These are phyloP conservation scores for Tolypocladium inflatum DNA, from an alignment of 2,329 filamentous ascomycete species.

Conservation along the genomic window DNA sequence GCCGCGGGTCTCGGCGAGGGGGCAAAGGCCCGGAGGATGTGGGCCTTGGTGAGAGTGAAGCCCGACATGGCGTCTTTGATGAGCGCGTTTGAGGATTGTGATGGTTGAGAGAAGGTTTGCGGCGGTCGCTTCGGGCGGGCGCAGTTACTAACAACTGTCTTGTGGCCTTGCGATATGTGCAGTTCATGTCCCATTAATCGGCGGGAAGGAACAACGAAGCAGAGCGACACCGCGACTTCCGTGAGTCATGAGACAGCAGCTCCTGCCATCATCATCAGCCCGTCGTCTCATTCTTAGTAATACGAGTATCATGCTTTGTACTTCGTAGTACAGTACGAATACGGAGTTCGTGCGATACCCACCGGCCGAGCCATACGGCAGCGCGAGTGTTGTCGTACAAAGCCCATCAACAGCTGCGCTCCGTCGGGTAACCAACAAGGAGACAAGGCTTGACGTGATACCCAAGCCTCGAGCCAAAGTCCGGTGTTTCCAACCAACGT, in stretches of 20 bases:
- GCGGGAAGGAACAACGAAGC: not conserved
- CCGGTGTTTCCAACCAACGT: too few species aligned
- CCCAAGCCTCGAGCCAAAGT: too few species aligned
- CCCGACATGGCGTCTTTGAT: conserved; percentile 2
- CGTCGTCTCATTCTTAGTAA: too few species aligned
- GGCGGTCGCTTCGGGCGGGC: not conserved
- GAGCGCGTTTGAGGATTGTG: not conserved
- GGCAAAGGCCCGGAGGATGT: conserved; percentile 10
- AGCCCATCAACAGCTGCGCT: not conserved
- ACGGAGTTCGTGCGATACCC: not conserved
- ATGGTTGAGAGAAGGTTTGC: not conserved
- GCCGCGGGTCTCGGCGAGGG: conserved; percentile 10
- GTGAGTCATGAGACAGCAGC: not conserved
- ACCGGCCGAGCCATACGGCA: not conserved
- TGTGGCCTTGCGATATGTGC: not conserved
- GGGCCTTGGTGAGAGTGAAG: conserved; percentile 12
- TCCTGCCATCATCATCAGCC: not conserved
- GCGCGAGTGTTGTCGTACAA: not conserved
- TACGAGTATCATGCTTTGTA: too few species aligned
- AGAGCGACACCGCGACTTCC: not conserved
- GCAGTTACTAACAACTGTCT: too few species aligned
- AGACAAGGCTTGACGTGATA: too few species aligned
- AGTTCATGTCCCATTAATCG: not conserved
- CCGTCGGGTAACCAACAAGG: not conserved
- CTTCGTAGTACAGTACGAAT: too few species aligned